Evolutionary conservation across 768 basidiomycete species (phyloP).

Genomic region (Lactarius vividus): DNA sequence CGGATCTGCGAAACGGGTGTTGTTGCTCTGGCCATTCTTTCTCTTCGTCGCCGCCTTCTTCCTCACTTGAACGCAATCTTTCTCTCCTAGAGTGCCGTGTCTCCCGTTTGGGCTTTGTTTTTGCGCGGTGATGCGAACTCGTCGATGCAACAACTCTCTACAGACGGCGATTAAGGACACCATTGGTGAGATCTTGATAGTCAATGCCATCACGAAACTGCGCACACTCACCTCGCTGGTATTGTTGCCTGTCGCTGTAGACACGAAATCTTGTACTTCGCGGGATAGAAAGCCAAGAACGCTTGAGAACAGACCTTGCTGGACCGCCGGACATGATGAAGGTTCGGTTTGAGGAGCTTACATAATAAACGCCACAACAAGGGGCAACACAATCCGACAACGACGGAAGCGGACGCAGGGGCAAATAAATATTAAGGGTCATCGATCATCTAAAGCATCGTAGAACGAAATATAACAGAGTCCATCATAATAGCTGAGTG

Average conservation of each 20-base stretch:
- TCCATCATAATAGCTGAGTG: conserved; percentile 6
- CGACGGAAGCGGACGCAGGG: not conserved
- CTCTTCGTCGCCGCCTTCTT: conserved; percentile 1
- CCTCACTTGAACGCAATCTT: not conserved
- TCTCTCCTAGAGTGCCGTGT: conserved; percentile 6
- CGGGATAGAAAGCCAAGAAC: conserved; percentile 68
- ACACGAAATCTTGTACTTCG: conserved; percentile 69
- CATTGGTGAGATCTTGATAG: not conserved
- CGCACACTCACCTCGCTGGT: conserved; percentile 22
- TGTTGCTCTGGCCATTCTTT: conserved; percentile 13
- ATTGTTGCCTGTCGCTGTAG: conserved; percentile 55
- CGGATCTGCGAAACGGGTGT: not conserved
- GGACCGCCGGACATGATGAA: conserved; percentile 14
- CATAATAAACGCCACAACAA: conserved; percentile 20
- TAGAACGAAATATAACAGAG: conserved; percentile 7
- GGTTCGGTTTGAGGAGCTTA: conserved; percentile 13
- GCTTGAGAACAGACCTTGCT: conserved; percentile 51
- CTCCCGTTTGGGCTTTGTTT: not conserved
- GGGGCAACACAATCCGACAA: not conserved
- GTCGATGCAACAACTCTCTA: conserved; percentile 8
- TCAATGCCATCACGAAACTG: not conserved
- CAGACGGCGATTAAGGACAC: not conserved
- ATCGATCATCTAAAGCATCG: not conserved
- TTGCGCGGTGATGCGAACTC: conserved; percentile 7
- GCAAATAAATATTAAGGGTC: conserved; percentile 8